A percentile compares a stretch with the other conserved stretches of the same genome.
Conservation (phyloP, 2,329 filamentous ascomycete genomes). For the Talaromyces sp. region DNA sequence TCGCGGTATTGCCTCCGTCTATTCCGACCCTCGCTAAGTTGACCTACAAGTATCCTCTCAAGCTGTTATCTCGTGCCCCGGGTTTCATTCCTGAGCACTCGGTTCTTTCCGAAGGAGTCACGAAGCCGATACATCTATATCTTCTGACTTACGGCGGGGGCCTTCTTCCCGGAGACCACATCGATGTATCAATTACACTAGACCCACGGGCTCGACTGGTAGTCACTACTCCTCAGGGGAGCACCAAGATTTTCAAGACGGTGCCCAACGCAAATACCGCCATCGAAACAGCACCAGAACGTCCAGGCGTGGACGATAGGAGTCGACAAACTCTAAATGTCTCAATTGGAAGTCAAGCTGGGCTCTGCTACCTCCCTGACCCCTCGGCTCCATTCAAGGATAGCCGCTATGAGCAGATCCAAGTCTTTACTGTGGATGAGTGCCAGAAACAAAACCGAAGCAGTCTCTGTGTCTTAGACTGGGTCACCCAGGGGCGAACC, state of each 20-base stretch:
- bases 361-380: slow-evolving; percentile 70
- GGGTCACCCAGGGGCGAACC: slow-evolving; percentile 83
- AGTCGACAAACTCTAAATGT: slow-evolving; percentile 49
- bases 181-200: slow-evolving; percentile 68
- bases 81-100: slow-evolving; percentile 52
- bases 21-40: slow-evolving; percentile 69
- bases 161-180: slow-evolving; percentile 79
- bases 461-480: slow-evolving; percentile 79
- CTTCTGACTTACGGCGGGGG: slow-evolving; percentile 92
- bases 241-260: slow-evolving; percentile 95
- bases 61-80: slow-evolving; percentile 78
- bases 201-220: slow-evolving; percentile 61
- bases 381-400: slow-evolving; percentile 86
- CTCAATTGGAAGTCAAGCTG: slow-evolving; percentile 44
- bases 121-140: slow-evolving; percentile 70
- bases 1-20: slow-evolving; percentile 66
- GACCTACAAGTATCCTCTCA: slow-evolving; percentile 89
- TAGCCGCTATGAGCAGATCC: slow-evolving; percentile 78
- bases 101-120: slow-evolving; percentile 26
- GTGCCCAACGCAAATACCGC: background rate
- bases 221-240: slow-evolving; percentile 62
- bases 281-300: background rate
- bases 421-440: slow-evolving; percentile 64
- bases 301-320: slow-evolving; percentile 22
- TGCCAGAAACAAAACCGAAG: slow-evolving; percentile 36